Percentiles rank a stretch among this genome's conserved stretches.
Conservation (phyloP, 306 rosid species). For the Trifolium dubium region DNA sequence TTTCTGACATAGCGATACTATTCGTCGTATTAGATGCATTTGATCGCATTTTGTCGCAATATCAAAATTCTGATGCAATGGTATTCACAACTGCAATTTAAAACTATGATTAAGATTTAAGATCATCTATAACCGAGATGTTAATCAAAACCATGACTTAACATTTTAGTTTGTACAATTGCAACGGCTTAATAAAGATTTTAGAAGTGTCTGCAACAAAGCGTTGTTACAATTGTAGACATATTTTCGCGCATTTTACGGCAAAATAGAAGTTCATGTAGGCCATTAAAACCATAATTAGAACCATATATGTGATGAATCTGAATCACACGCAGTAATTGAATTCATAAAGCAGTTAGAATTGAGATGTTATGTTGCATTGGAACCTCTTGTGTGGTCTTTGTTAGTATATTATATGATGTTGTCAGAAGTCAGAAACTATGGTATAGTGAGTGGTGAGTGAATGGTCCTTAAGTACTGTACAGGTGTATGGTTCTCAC, state of each 20-base stretch:
- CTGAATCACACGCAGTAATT: conserved; percentile 6
- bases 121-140: too few relatives aligned
- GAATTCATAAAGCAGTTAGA: neutral
- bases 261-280: neutral
- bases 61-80: neutral
- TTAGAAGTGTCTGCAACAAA: too few relatives aligned
- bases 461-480: conserved; percentile 44
- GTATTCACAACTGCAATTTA: neutral
- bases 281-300: neutral
- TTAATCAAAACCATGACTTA: too few relatives aligned
- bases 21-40: neutral
- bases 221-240: too few relatives aligned
- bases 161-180: neutral
- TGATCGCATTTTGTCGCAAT: neutral
- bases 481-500: conserved; percentile 39
- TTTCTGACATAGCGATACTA: too few relatives aligned
- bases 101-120: neutral
- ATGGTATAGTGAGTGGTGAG: conserved; percentile 23
- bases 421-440: conserved; percentile 40
- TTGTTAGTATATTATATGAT: conserved; percentile 3
- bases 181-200: neutral
- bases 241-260: neutral
- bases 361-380: neutral
- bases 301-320: conserved; percentile 13
- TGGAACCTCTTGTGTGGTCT: conserved; percentile 7